Evolutionary conservation across 1,284 basidiomycete genomes (phyloP), one percentile per base, ranked within the genome.

Genomic region (Peniophora sp.): DNA sequence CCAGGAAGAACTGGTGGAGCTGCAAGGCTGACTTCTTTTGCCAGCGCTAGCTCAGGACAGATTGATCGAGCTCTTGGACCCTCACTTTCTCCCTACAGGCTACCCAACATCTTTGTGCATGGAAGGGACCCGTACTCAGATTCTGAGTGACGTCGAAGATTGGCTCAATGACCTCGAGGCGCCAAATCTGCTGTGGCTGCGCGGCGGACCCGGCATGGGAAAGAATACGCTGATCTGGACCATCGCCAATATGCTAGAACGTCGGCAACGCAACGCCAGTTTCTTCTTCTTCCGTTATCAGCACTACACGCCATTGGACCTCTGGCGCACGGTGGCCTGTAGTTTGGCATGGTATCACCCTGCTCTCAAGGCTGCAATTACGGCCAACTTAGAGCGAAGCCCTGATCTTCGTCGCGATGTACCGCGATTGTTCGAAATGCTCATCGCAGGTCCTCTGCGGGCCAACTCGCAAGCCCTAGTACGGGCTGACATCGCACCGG

Each of bases 181-280:
- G 15, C 39, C 54, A 6, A 55, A 53, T 23, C 36, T 55, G 10
- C 34, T 55, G n/a, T 53, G 51, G 52, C 46, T 55, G 8, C 12
- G 22, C n/a, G 54, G 54, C 46, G 54, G 49, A 36, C 52, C 54
- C 3, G 54, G 54, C 2, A 24, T 52, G 1, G 54, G 54, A n/a
- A 55, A 55, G 39, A 55, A 52, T 2, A 20, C 49, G 2, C 44
- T 55, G 17, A 24, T 49, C 10, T 51, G 47, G 47, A 53, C 47
- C 34, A 12, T 55, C 37, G 42, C 53, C 22, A 35, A 47, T 10
- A 49, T 49, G 20, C 32, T 55, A 8, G 47, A 53, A 20, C 35
- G 34, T 35, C 39, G 47, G 36, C 51, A 55, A 22, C 51, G 54
- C 10, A 48, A 3, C 18, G 54, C 48, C 0, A 47, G 48, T 27